Evolutionary conservation across 2,329 filamentous ascomycete genomes (phyloP).

Genomic region (Didymosphaeria variabile): DNA sequence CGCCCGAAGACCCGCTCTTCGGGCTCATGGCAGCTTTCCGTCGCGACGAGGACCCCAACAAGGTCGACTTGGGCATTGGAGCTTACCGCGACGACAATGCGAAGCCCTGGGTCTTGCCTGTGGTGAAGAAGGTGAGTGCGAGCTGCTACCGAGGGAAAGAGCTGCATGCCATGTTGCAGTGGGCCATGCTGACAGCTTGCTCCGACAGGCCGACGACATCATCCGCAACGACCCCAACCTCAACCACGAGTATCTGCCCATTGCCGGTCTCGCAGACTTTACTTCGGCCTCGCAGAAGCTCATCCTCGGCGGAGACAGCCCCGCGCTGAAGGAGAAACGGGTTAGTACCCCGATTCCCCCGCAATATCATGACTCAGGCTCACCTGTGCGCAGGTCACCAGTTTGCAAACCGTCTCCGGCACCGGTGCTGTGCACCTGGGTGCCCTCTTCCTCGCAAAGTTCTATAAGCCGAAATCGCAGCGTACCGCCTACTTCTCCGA

Average conservation of each 20-base stretch:
- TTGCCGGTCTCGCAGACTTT: constrained; percentile 86
- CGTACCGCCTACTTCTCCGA: constrained; percentile 88
- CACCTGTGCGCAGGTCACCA: constrained; percentile 63
- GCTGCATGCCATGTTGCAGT: constrained; percentile 1
- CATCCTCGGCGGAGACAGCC: constrained; percentile 80
- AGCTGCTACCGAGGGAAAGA: not conserved
- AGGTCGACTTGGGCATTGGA: constrained; percentile 94
- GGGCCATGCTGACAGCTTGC: constrained; percentile 29
- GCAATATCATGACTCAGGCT: constrained; percentile 34
- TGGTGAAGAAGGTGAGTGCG: constrained; percentile 86
- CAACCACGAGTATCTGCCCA: constrained; percentile 98
- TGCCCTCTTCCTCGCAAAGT: constrained; percentile 90
- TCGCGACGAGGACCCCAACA: constrained; percentile 77
- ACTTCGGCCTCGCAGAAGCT: constrained; percentile 91
- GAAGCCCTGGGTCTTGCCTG: constrained; percentile 96
- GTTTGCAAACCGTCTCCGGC: constrained; percentile 94
- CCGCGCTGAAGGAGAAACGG: constrained; percentile 85
- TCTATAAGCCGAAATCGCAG: constrained; percentile 74
- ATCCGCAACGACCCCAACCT: constrained; percentile 87
- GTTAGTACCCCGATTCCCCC: constrained; percentile 46
- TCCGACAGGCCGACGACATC: constrained; percentile 82
- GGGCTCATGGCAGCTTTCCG: constrained; percentile 89
- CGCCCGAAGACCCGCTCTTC: constrained; percentile 94
- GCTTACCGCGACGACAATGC: constrained; percentile 95
- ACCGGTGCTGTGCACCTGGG: constrained; percentile 95